Evolutionary conservation across 1,284 basidiomycete genomes (phyloP).

Genomic region (Trichosporon ovoides): DNA sequence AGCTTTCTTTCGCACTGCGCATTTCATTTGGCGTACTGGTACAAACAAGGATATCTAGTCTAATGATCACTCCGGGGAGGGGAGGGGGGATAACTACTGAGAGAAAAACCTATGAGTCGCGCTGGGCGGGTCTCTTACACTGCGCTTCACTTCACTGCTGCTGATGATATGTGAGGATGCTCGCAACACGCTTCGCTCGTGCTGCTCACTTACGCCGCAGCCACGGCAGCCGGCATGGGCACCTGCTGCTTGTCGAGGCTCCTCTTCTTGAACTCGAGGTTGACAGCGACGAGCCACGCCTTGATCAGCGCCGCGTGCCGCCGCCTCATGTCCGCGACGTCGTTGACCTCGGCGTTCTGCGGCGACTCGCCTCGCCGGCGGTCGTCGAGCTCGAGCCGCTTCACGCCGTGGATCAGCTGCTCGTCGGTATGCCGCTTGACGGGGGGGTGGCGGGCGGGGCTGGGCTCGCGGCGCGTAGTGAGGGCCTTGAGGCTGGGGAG

Average conservation of each 20-base stretch:
- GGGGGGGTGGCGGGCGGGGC: slow-evolving; percentile 27
- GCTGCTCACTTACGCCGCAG: not conserved
- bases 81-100: too few relatives aligned
- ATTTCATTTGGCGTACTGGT: too few relatives aligned
- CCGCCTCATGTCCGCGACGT: slow-evolving; percentile 24
- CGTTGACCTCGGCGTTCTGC: not conserved
- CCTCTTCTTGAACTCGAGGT: slow-evolving; percentile 36
- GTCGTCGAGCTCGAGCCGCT: slow-evolving; percentile 41
- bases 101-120: too few relatives aligned
- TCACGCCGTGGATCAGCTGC: slow-evolving; percentile 41
- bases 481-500: slow-evolving; percentile 12
- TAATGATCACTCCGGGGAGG: too few relatives aligned
- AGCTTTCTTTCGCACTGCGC: too few relatives aligned
- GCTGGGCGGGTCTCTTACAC: too few relatives aligned
- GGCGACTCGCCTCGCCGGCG: slow-evolving; percentile 14
- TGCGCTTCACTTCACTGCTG: too few relatives aligned
- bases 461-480: slow-evolving; percentile 10
- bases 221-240: not conserved
- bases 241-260: slow-evolving; percentile 19
- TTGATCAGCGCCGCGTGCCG: slow-evolving; percentile 41
- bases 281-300: slow-evolving; percentile 45
- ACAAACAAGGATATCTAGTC: too few relatives aligned
- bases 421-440: slow-evolving; percentile 46
- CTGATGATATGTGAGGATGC: too few relatives aligned
- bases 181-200: too few relatives aligned